Conservation (phyloP, 2,329 filamentous ascomycete species). For the Fusarium tanahbumbuense region DNA sequence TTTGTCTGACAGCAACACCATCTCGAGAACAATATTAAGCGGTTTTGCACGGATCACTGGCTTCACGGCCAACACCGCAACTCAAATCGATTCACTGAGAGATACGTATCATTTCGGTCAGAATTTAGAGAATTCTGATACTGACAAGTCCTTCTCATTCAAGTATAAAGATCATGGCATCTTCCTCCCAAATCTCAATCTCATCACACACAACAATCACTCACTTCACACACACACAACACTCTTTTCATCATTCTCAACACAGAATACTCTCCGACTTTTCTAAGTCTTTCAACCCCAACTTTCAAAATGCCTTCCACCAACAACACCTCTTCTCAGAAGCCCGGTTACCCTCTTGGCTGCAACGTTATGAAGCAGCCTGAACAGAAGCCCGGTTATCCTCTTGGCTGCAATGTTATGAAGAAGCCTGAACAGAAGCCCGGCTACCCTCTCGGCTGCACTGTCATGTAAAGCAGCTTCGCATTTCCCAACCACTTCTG, state of each 20-base stretch:
- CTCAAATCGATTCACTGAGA: constrained; percentile 5
- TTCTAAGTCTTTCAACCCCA: constrained; percentile 44
- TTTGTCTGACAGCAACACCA: constrained; percentile 43
- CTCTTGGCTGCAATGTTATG: constrained; percentile 47
- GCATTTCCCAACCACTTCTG: neutral
- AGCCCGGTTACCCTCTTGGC: constrained; percentile 45
- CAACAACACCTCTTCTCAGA: constrained; percentile 45
- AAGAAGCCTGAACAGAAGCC: constrained; percentile 18
- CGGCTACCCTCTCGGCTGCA: constrained; percentile 48
- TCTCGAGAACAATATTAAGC: constrained; percentile 39
- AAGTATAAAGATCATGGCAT: constrained; percentile 39
- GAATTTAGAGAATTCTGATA: neutral
- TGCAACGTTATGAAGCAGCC: constrained; percentile 44
- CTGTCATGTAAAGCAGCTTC: constrained; percentile 49
- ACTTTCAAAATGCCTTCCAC: constrained; percentile 50
- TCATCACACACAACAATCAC: constrained; percentile 29
- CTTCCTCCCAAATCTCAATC: constrained; percentile 1
- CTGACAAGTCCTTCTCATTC: neutral
- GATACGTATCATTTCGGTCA: constrained; percentile 5
- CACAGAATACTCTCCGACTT: constrained; percentile 39
- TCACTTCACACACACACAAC: constrained; percentile 31
- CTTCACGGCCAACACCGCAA: constrained; percentile 13
- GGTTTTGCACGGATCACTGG: constrained; percentile 37
- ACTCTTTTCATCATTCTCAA: constrained; percentile 46
- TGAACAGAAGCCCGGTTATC: constrained; percentile 41